A percentile compares a stretch with the other conserved stretches of the same genome.
phyloP scores from a whole-genome alignment of 192 early-diverging fungal species.

The Linnemannia exigua region DNA sequence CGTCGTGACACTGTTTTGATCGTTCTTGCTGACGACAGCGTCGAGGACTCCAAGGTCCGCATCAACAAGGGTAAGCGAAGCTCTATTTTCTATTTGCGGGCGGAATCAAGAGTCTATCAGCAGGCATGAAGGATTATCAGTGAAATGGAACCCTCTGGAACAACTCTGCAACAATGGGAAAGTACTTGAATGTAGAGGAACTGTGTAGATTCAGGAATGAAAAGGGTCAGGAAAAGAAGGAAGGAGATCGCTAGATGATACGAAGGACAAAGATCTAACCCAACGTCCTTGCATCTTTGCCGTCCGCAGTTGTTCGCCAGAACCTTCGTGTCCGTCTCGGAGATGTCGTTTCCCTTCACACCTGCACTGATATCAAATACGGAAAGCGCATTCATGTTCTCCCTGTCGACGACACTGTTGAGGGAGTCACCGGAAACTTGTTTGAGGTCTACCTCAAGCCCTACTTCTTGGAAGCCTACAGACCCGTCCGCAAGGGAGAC shows the following conservation, averaged over 20 bases:
- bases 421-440: constrained; percentile 97
- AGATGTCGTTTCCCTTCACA: constrained; percentile 96
- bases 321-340: constrained; percentile 97
- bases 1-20: constrained; percentile 97
- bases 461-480: constrained; percentile 98
- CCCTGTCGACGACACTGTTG: constrained; percentile 98
- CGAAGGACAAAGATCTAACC: background rate
- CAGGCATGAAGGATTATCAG: background rate
- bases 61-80: constrained; percentile 85
- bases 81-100: background rate
- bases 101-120: background rate
- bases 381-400: constrained; percentile 97
- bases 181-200: no score
- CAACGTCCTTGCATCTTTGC: background rate
- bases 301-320: constrained; percentile 83
- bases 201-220: no score
- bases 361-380: constrained; percentile 97
- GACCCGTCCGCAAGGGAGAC: constrained; percentile 96
- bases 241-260: background rate
- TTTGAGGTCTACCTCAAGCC: constrained; percentile 99
- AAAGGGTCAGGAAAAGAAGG: no score
- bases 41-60: constrained; percentile 93
- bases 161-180: background rate
- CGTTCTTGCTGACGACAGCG: constrained; percentile 91
- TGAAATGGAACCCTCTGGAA: background rate